Evolutionary conservation across 2,329 filamentous ascomycete species (phyloP), one percentile per base, ranked within the genome.

Genomic region (Plectosphaerella sp.): DNA sequence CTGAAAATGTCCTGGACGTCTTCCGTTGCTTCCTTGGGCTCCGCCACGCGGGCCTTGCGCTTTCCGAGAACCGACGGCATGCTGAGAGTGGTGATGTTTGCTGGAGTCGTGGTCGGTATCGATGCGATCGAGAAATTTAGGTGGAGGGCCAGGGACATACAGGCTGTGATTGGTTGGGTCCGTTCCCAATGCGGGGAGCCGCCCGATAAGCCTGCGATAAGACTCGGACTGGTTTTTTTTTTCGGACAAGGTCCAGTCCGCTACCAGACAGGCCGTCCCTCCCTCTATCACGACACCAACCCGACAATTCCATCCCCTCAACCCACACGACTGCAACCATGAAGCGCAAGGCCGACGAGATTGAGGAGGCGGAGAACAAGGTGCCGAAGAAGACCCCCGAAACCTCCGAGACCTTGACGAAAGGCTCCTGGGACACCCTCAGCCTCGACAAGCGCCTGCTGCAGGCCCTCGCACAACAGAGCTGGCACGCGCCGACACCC

Each of bases 401-500:
- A 5, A 22, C 22, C 22, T 5, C 22, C 22, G 22, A 22, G 22
- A 22, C 22, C 22, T 5, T 3, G 28, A 33, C 28, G 8, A 33
- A 33, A 12, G 8, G 28, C 28, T 33, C 84, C 4, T 99, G 97
- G 65, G 78, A 86, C 58, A 80, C 84, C 52, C 80, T 97, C 55
- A 85, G 84, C 56, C 84, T 99, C 56, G 94, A 99, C 66, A 73
- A 91, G 10, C 85, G 94, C 59, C 76, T 99, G 28, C 77, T 97
- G 35, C 90, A 96, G 74, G 91, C 89, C 51, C 81, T 97, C 60
- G 87, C 87, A 46, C 86, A 88, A 66, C 88, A 94, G 69, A 86
- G 88, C 68, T 97, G 92, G 73, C 79, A 86, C 57, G 84, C 85
- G 53, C 94, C 94, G 14, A 97, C 94, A n/a, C 80, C 87, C 12